Evolutionary conservation across 441 rosid genomes (phyloP), one percentile per base, ranked within the genome.

Genomic region (Macaranga tanarius): DNA sequence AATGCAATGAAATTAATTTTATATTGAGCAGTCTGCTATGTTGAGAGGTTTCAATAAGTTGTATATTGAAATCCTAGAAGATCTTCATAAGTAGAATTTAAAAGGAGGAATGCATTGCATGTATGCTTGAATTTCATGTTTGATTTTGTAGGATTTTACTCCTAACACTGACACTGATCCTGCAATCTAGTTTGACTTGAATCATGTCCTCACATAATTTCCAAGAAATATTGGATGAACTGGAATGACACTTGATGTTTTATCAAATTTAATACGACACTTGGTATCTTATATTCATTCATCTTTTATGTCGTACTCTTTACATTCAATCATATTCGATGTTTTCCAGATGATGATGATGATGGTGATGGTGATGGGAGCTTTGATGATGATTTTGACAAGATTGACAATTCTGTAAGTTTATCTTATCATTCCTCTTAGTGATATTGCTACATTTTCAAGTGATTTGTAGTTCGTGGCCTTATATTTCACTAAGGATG

Each of bases 301-400:
- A 34, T 59, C 42, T 73, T 68, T 62, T 65, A 9, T 59, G 44
- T 44, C 25, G 52, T 47, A 16, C 67, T 26, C 69, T 73, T 44
- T 38, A 16, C 20, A 55, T 62, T 48, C 58, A 9, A 72, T 73
- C 7, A 70, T 47, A 19, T 48, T 54, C 56, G 22, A 64, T 59
- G 22, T 69, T 63, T 83, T 77, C 47, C 82, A 89, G 93, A 84
- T 83, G 94, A 84, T 65, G 89, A 55, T 65, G 90, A 84, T 65
- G 90, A 84, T 65, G 89, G 58, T 65, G 90, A 84, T 65, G 89
- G 58, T 65, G 90, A 84, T 65, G 90, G 80, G 71, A 87, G 86
- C 83, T 76, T 90, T 57, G 90, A 76, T 70, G 98, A 92, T 85
- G 97, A 92, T 81, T 90, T 92, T 74, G 95, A 89, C 89, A 88